phyloP scores from a whole-genome alignment of 1,284 basidiomycete species.

The Austroboletus sp. region DNA sequence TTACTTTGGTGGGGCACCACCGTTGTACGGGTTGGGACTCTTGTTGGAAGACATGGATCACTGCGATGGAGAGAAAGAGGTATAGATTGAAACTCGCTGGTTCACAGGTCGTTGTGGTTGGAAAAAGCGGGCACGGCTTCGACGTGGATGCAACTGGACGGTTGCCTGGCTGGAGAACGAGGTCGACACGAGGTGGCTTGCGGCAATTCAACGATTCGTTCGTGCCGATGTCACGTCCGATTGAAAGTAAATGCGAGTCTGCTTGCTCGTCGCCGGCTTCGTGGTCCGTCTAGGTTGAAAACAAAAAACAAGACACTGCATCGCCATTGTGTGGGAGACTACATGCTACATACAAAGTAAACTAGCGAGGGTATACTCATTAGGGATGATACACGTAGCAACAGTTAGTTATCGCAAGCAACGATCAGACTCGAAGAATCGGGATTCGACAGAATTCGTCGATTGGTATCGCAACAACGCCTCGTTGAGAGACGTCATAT shows the following conservation, averaged over 20 bases:
- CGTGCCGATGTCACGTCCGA: constrained; percentile 2
- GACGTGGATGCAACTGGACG: constrained; percentile 4
- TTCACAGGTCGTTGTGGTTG: constrained; percentile 3
- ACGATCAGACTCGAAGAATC: neutral
- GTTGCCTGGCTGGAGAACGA: constrained; percentile 11
- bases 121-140: neutral
- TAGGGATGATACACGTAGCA: constrained; percentile 4
- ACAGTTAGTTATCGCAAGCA: constrained; percentile 6
- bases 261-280: constrained; percentile 1
- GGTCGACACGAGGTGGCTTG: constrained; percentile 19
- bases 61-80: constrained; percentile 9
- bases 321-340: constrained; percentile 3
- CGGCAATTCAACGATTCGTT: neutral
- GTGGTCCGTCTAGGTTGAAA: neutral
- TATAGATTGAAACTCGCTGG: neutral
- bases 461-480: constrained; percentile 35
- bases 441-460: constrained; percentile 9
- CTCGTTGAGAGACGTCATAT: constrained; percentile 37
- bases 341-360: constrained; percentile 8
- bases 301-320: neutral
- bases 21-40: constrained; percentile 28
- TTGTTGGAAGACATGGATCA: constrained; percentile 29
- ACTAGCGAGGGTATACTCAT: constrained; percentile 10
- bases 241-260: neutral
- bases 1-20: constrained; percentile 32